phyloP scores from a whole-genome alignment of 768 basidiomycete genomes.

The Sporobolomyces roseus region DNA sequence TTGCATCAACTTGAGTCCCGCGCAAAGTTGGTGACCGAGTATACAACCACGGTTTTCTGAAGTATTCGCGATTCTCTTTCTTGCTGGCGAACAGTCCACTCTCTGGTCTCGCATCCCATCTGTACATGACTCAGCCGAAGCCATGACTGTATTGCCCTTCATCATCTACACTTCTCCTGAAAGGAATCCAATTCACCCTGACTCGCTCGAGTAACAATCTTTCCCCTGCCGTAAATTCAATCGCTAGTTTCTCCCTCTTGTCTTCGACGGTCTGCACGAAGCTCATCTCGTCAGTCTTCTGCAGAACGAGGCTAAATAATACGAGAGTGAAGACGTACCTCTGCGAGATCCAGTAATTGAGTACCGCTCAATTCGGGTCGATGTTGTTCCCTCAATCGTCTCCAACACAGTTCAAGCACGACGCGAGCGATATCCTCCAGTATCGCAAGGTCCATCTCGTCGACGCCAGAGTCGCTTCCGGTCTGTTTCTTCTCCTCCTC shows the following conservation, averaged over 20 bases:
- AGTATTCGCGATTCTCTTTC: no score
- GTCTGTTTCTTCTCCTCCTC: background rate
- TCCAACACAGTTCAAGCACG: background rate
- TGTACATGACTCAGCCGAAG: no score
- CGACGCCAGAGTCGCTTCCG: no score
- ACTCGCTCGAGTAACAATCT: constrained; percentile 11
- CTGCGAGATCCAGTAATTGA: background rate
- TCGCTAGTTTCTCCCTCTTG: background rate
- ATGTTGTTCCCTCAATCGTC: background rate
- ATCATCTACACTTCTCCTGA: no score
- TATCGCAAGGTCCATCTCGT: background rate
- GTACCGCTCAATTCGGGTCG: background rate
- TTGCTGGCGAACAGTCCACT: no score
- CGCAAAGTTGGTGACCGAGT: no score
- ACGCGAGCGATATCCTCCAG: background rate
- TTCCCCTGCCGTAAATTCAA: constrained; percentile 16
- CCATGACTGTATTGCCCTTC: no score
- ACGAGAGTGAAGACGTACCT: background rate
- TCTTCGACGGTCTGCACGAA: background rate
- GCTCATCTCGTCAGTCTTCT: background rate
- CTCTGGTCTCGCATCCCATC: no score
- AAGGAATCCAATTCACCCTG: background rate
- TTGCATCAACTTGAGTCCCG: no score
- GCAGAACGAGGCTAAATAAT: background rate
- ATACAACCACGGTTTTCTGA: no score